Base-by-base conservation (phyloP, 441 rosid species). In the Flueggea neowawraea region DNA sequence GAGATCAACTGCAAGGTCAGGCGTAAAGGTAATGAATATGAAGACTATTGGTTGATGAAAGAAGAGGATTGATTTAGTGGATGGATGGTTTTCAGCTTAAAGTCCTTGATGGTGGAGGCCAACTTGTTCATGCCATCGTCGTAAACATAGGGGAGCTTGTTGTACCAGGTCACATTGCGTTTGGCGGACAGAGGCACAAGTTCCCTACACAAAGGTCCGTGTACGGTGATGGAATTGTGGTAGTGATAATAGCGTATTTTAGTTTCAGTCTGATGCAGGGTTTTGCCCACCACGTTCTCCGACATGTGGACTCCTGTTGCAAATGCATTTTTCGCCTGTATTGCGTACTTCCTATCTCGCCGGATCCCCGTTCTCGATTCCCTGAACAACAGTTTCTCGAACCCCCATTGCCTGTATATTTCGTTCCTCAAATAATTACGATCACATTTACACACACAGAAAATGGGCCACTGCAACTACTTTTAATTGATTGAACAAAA, bases 251-350 rank as follows among this genome's bases (percentile, higher is more conserved):
- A 90, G 31, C 89, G 84, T 10, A 90, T 88, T 78, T 75, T 84
- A 10, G 64, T 66, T 71, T 90, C 95, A 0, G 93, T 88, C 76
- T 86, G 83, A 82, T 90, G 97, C 43, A 80, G 62, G 1, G 97
- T 74, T 64, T 77, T 81, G 33, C 97, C 97, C 1, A 76, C 57
- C 16, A 83, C 78, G 69, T 90, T 88, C 82, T 86, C 88, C 9
- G 97, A 90, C 97, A 90, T 90, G 73, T 88, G 95, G 31, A 90
- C 97, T 13, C 97, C 95, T 0, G 95, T 90, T 0, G 95, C 88
- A 55, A 57, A 86, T 14, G 90, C 97, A 36, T 88, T 90, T 79
- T 77, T 81, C 4, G 97, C 91, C 60, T 88, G 97, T 14, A 88
- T 88, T 36, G 95, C 97, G 12, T 88, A 90, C 67, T 90, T 90